Evolutionary conservation across 805 yeast genomes (phyloP), one percentile per base, ranked within the genome.

Genomic region (Kodamaea laetipori): DNA sequence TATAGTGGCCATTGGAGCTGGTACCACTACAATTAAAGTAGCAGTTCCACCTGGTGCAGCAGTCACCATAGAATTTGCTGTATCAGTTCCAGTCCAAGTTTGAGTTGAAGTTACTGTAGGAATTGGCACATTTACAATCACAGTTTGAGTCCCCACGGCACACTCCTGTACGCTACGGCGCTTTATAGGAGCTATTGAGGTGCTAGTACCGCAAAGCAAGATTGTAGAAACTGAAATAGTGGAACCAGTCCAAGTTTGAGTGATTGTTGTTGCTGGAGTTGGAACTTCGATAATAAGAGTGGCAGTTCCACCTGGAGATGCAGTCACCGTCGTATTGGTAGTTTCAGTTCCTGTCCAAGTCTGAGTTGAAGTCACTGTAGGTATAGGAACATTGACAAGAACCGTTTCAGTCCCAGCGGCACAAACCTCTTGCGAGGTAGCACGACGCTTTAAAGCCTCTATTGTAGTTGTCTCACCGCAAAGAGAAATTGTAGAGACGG

Each of bases 171-270:
- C 32, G 3, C 5, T n/a, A n/a, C n/a, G n/a, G n/a, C n/a, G n/a
- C n/a, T n/a, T n/a, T n/a, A n/a, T n/a, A n/a, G n/a, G n/a, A n/a
- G n/a, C n/a, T n/a, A n/a, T 24, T 3, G 46, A 43, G 21, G 25
- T 34, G 3, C 38, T 38, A 2, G 35, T 2, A 12, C 46, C 37
- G 9, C 48, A 45, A 12, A 54, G 49, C 16, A 25, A 47, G 10
- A 43, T 35, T 19, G 17, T 40, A 15, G 13, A 37, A 24, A 36
- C 19, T 12, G 32, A 11, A 4, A 54, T 47, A 10, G 13, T 19
- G 23, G 33, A 21, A 7, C 56, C 53, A 2, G 53, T 49, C 54
- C 48, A 27, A 2, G 54, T 44, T 11, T 44, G 19, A 7, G 60
- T 55, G 8, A 37, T 26, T 1, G 56, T 53, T 3, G 9, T 18